These are phyloP conservation scores for Ceratocystiopsis sp. DNA, from an alignment of 2,329 filamentous ascomycete genomes.

Conservation along the genomic window DNA sequence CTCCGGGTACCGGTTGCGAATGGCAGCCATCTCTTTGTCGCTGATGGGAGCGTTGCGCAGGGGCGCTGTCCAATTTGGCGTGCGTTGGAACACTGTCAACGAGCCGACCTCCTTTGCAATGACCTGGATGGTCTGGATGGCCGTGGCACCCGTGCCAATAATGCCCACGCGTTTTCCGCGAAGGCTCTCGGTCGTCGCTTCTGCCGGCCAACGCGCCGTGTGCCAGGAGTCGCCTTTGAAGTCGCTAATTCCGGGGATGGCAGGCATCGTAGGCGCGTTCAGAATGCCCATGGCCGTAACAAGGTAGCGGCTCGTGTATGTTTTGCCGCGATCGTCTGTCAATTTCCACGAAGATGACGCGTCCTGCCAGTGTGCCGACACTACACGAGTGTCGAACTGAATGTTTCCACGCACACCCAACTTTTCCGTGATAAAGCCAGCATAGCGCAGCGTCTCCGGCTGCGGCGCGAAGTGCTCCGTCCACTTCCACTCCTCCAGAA, in stretches of 20 bases:
- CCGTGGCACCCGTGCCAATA: constrained; percentile 10
- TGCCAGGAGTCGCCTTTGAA: constrained; percentile 7
- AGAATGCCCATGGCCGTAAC: constrained; percentile 29
- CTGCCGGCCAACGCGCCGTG: constrained; percentile 6
- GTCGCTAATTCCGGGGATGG: constrained; percentile 12
- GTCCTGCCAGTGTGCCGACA: constrained; percentile 22
- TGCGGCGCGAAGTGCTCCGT: constrained; percentile 21
- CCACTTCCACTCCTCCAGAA: constrained; percentile 29
- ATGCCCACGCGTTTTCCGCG: constrained; percentile 9
- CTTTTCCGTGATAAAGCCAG: constrained; percentile 26
- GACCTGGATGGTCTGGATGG: constrained; percentile 9
- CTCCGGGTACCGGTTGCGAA: constrained; percentile 18
- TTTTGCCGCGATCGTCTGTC: constrained; percentile 22
- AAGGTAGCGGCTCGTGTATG: constrained; percentile 24
- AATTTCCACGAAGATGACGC: constrained; percentile 20
- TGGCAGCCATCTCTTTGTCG: constrained; percentile 26
- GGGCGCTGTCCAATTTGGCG: constrained; percentile 39
- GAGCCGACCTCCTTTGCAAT: constrained; percentile 14
- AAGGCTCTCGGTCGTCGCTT: not conserved
- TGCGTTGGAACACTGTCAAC: constrained; percentile 36
- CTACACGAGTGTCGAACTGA: constrained; percentile 27
- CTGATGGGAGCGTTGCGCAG: constrained; percentile 33
- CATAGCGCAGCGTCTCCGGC: constrained; percentile 26
- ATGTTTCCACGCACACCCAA: constrained; percentile 25
- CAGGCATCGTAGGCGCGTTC: constrained; percentile 24